phyloP scores from a whole-genome alignment of 176 grass and related monocot genomes.

The Dendrocalamus sinicus region DNA sequence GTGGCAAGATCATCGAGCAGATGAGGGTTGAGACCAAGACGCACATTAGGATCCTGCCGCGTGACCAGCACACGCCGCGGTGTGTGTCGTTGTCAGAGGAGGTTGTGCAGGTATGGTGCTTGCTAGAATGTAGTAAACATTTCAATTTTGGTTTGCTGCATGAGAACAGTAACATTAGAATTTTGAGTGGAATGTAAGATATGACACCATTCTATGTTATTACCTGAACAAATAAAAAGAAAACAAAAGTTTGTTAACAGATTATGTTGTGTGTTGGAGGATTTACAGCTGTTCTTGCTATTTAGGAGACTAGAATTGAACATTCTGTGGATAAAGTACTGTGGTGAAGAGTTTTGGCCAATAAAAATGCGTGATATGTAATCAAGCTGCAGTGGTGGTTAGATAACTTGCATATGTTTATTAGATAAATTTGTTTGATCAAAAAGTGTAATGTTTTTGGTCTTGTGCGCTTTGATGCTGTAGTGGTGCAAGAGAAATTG shows the following conservation, averaged over 20 bases:
- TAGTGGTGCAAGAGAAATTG: neutral
- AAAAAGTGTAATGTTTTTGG: neutral
- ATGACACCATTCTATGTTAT: neutral
- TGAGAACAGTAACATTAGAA: neutral
- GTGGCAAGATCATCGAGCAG: slow-evolving; percentile 97
- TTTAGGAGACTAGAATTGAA: neutral
- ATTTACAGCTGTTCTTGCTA: neutral
- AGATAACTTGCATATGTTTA: neutral
- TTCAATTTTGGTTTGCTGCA: slow-evolving; percentile 8
- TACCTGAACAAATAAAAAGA: neutral
- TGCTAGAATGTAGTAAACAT: slow-evolving; percentile 9
- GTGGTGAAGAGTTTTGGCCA: neutral
- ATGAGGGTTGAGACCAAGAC: slow-evolving; percentile 98
- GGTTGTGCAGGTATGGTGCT: slow-evolving; percentile 79
- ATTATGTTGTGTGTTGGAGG: slow-evolving; percentile 5
- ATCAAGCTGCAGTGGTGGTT: neutral
- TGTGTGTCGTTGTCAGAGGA: slow-evolving; percentile 86
- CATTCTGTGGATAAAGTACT: neutral
- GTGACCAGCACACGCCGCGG: slow-evolving; percentile 77
- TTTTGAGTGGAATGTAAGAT: neutral
- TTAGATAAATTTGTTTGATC: neutral
- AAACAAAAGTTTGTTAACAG: neutral
- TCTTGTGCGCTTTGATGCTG: neutral
- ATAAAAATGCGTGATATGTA: neutral
- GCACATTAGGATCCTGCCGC: slow-evolving; percentile 92